These are phyloP conservation scores for Fusarium dlaminii DNA, from an alignment of 2,329 filamentous ascomycete genomes.

Conservation along the genomic window DNA sequence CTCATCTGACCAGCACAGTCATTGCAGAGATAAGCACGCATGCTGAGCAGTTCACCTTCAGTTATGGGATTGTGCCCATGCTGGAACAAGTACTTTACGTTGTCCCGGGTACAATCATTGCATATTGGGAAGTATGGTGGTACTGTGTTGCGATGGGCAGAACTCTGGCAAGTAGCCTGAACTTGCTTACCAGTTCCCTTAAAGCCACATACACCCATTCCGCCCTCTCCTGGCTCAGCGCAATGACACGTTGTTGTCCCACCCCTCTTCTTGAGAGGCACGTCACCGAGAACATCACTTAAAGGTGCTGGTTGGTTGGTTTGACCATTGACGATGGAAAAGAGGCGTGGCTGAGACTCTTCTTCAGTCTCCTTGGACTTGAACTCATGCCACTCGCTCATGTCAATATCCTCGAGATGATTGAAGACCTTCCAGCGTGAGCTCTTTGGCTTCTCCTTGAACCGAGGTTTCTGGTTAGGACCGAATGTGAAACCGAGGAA, in stretches of 20 bases:
- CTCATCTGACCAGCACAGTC: slow-evolving; percentile 38
- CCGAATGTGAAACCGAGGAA: slow-evolving; percentile 23
- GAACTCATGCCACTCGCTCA: slow-evolving; percentile 29
- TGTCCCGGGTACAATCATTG: slow-evolving; percentile 39
- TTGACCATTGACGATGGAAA: slow-evolving; percentile 7
- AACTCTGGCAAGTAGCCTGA: slow-evolving; percentile 30
- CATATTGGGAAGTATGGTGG: slow-evolving; percentile 34
- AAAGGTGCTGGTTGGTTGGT: slow-evolving; percentile 8
- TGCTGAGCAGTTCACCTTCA: slow-evolving; percentile 39
- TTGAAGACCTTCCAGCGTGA: slow-evolving; percentile 35
- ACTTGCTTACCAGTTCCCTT: not conserved
- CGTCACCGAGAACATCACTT: slow-evolving; percentile 23
- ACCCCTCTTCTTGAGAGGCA: slow-evolving; percentile 1
- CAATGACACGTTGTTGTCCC: slow-evolving; percentile 1
- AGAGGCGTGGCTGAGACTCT: slow-evolving; percentile 2
- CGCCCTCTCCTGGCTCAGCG: slow-evolving; percentile 25
- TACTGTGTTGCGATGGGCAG: slow-evolving; percentile 18
- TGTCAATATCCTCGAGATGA: slow-evolving; percentile 28
- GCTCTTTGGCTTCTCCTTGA: not conserved
- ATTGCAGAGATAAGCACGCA: slow-evolving; percentile 51
- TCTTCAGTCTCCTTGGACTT: not conserved
- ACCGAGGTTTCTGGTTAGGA: not conserved
- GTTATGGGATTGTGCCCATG: slow-evolving; percentile 16
- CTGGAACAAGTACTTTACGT: slow-evolving; percentile 28
- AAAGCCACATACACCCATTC: slow-evolving; percentile 17